These are phyloP conservation scores for Neurospora sp. DNA, from an alignment of 495 filamentous ascomycete genomes.

Conservation along the genomic window DNA sequence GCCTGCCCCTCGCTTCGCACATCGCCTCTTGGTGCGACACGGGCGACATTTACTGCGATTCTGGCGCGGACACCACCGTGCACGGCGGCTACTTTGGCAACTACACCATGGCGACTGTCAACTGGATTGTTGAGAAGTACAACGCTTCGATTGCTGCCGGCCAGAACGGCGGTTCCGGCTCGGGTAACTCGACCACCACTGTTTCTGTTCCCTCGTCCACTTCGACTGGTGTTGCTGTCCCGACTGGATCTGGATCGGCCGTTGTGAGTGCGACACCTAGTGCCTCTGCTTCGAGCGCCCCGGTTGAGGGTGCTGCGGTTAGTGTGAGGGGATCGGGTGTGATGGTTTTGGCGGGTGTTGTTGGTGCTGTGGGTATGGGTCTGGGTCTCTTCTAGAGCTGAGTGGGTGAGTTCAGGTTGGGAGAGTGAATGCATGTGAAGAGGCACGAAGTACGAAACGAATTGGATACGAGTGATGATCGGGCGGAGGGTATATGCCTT, in stretches of 20 bases:
- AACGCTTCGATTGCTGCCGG: constrained; percentile 4
- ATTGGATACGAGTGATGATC: not conserved
- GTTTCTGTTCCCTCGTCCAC: not conserved
- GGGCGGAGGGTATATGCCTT: not conserved
- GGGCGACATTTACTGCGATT: constrained; percentile 21
- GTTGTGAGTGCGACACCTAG: not conserved
- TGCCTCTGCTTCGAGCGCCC: not conserved
- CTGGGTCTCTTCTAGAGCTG: not conserved
- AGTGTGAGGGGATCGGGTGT: not conserved
- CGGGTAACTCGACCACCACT: not conserved
- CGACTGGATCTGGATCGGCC: not conserved
- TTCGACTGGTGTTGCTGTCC: not conserved
- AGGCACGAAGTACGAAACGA: not conserved
- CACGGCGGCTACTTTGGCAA: constrained; percentile 16
- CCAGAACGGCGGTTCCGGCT: not conserved
- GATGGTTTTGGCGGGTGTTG: not conserved
- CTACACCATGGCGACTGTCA: constrained; percentile 12
- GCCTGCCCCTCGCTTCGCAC: constrained; percentile 4
- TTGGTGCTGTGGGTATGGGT: not conserved
- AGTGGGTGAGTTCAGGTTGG: not conserved
- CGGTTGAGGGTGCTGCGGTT: not conserved
- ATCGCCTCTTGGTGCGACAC: constrained; percentile 17
- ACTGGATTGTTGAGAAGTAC: constrained; percentile 15
- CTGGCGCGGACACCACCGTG: constrained; percentile 3
- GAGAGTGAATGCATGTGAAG: not conserved